Evolutionary conservation across 768 basidiomycete species (phyloP).

Genomic region (Pisolithus tinctorius): DNA sequence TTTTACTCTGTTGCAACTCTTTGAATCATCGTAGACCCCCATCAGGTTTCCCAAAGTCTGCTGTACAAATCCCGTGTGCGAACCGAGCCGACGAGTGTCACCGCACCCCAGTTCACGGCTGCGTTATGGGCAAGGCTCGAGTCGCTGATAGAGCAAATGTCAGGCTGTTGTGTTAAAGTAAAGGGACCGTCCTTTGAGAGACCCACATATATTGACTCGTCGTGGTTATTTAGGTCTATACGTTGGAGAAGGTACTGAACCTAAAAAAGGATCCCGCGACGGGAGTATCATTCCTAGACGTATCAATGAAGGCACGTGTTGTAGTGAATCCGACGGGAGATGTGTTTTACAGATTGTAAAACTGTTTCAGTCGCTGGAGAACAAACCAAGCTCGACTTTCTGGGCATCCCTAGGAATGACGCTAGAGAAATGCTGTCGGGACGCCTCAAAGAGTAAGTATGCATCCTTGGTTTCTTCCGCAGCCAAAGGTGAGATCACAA

Average conservation of each 20-base stretch:
- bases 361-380: conserved; percentile 66
- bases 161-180: conserved; percentile 86
- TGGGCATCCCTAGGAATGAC: conserved; percentile 80
- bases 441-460: conserved; percentile 65
- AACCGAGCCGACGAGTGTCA: conserved; percentile 86
- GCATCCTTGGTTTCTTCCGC: neutral
- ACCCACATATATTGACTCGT: neutral
- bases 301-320: conserved; percentile 76
- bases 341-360: neutral
- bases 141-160: conserved; percentile 80
- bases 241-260: conserved; percentile 87
- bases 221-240: conserved; percentile 62
- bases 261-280: conserved; percentile 81
- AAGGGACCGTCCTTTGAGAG: neutral
- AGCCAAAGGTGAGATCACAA: neutral
- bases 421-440: conserved; percentile 76
- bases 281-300: conserved; percentile 79
- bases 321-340: too few relatives aligned
- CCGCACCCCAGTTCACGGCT: conserved; percentile 78
- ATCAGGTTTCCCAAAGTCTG: conserved; percentile 30
- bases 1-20: neutral
- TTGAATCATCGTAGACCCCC: conserved; percentile 9
- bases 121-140: conserved; percentile 81
- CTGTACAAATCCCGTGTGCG: conserved; percentile 80
- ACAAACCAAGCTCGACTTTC: conserved; percentile 85